These are phyloP conservation scores for Curvularia sp. DNA, from an alignment of 2,329 filamentous ascomycete species.

Conservation along the genomic window DNA sequence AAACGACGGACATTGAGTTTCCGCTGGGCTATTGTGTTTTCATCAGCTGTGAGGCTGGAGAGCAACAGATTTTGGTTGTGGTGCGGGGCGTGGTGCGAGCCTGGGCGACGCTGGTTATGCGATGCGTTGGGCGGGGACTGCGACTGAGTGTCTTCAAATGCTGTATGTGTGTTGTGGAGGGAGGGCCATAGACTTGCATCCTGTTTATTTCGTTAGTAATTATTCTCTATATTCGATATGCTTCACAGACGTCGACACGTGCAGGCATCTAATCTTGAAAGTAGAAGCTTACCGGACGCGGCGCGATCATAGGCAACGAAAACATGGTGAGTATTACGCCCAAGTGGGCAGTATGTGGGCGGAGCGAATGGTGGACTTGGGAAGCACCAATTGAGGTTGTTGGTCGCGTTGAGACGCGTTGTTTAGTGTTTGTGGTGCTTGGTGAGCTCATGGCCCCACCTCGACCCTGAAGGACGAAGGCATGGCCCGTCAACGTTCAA, in stretches of 20 bases:
- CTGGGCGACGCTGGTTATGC: slow-evolving; percentile 28
- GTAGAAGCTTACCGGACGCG: slow-evolving; percentile 22
- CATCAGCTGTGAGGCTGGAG: slow-evolving; percentile 75
- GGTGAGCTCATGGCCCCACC: slow-evolving; percentile 19
- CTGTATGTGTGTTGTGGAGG: slow-evolving; percentile 28
- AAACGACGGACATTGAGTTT: slow-evolving; percentile 85
- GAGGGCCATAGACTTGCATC: slow-evolving; percentile 44
- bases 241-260: neutral
- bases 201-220: slow-evolving; percentile 22
- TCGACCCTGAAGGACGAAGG: slow-evolving; percentile 4
- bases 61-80: slow-evolving; percentile 55
- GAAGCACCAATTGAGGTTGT: neutral
- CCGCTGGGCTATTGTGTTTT: slow-evolving; percentile 76
- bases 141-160: slow-evolving; percentile 27
- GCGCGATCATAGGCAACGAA: slow-evolving; percentile 29
- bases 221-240: neutral
- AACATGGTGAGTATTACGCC: slow-evolving; percentile 16
- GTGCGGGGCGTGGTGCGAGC: slow-evolving; percentile 26
- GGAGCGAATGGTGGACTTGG: neutral
- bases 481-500: neutral
- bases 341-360: neutral
- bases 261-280: neutral
- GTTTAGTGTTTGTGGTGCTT: slow-evolving; percentile 19
- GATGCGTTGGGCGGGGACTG: slow-evolving; percentile 28
- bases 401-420: slow-evolving; percentile 16